Evolutionary conservation across 2,329 filamentous ascomycete species (phyloP), one percentile per base, ranked within the genome.

Genomic region (Exophiala sp.): DNA sequence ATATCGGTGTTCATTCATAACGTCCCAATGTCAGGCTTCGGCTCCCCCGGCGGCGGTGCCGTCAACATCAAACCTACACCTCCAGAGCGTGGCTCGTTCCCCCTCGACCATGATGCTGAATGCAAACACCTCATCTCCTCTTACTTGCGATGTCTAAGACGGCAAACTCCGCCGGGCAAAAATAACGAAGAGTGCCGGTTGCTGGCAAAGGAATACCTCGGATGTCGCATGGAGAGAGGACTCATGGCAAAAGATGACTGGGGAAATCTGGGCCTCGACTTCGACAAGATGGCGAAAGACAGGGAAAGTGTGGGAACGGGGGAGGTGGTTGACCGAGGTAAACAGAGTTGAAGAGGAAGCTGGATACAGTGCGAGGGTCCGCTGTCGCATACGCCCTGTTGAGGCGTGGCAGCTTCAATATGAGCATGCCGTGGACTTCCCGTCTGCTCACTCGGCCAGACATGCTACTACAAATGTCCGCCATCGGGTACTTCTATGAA

Each of bases 231-330:
- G 93, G 91, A 97, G 61, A 81, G 83, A 60, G 96, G 97, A 65
- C 73, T 98, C 24, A 98, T 98, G 93, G 90, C 90, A 6, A 88
- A 80, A 60, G 93, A 98, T 64, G 87, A 95, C 52, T 93, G 97
- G 69, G 88, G 86, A 68, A 98, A 98, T 64, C 73, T 98, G 34
- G 93, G 93, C 0, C 93, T 95, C 61, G 72, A 74, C 4, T 74
- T 78, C 52, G 76, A 80, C 38, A 68, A 69, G 19, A 58, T 22
- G 11, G 46, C 43, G 14, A 30, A 21, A 10, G 45, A 45, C 21
- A 34, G n/a, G 14, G 13, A 30, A 29, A 11, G 6, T 21, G 39
- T 51, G 13, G 39, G 27, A 13, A 11, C 38, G 13, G 43, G 16
- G 7, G 30, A 16, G 11, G n/a, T 27, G 27, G n/a, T 3, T 7